Evolutionary conservation across 208 protist species (phyloP).

Genomic region (Crithidia acanthocephali): DNA sequence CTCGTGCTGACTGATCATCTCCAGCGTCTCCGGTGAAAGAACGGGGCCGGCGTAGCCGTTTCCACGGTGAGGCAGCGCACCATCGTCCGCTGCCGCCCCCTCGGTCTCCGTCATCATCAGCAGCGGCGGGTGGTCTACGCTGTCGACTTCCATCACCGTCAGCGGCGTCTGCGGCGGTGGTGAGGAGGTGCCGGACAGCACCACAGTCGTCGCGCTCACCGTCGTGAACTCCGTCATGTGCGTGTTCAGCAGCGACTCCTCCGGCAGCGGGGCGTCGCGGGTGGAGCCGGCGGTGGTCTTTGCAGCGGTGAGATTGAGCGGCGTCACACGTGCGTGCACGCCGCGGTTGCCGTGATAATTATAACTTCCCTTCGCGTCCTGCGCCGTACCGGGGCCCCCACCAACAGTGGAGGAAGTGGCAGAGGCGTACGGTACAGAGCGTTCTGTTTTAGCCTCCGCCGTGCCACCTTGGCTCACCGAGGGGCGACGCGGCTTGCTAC

Average conservation of each 20-base stretch:
- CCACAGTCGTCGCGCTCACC: slow-evolving; percentile 16
- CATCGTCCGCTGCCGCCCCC: neutral
- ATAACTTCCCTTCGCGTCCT: no score
- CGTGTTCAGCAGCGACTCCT: neutral
- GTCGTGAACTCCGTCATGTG: slow-evolving; percentile 5
- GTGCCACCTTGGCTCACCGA: neutral
- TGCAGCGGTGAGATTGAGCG: neutral
- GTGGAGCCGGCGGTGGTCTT: neutral
- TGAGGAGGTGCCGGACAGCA: neutral
- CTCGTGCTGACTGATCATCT: neutral
- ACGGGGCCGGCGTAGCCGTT: neutral
- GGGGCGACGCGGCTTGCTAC: neutral
- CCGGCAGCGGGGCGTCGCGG: neutral
- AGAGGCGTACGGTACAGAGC: neutral
- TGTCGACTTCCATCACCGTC: slow-evolving; percentile 1
- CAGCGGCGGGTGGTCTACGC: neutral
- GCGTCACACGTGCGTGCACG: neutral
- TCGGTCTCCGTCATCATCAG: neutral
- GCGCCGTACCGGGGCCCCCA: no score
- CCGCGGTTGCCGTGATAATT: neutral
- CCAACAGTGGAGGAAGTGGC: neutral
- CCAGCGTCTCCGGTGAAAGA: neutral
- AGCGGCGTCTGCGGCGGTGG: slow-evolving; percentile 11
- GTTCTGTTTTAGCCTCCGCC: neutral
- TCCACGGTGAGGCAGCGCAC: neutral